These are phyloP conservation scores for Fusarium anthophilum DNA, from an alignment of 2,329 filamentous ascomycete genomes.

Conservation along the genomic window DNA sequence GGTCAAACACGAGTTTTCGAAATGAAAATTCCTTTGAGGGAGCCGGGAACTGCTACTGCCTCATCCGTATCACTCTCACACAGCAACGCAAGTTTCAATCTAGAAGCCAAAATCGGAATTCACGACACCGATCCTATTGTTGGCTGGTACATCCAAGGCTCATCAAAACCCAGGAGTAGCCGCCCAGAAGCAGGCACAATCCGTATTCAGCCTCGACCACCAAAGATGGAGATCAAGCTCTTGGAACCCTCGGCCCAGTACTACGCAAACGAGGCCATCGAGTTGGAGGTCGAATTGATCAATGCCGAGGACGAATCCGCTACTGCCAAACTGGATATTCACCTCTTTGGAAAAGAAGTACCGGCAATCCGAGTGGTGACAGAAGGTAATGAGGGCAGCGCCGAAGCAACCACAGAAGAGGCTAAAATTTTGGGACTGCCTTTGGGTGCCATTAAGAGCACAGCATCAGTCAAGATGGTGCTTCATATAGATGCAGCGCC, in stretches of 20 bases:
- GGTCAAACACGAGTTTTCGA: constrained; percentile 76
- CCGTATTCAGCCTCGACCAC: constrained; percentile 85
- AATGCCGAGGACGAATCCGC: constrained; percentile 88
- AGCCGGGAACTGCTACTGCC: constrained; percentile 80
- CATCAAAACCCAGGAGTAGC: constrained; percentile 56
- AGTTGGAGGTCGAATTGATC: constrained; percentile 72
- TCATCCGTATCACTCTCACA: constrained; percentile 70
- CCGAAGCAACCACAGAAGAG: constrained; percentile 52
- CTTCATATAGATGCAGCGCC: constrained; percentile 62
- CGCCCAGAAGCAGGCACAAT: constrained; percentile 65
- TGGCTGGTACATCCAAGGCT: constrained; percentile 61
- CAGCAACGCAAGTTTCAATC: constrained; percentile 70
- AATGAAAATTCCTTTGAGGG: constrained; percentile 77
- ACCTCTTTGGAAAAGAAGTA: constrained; percentile 68
- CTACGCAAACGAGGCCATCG: constrained; percentile 84
- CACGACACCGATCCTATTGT: constrained; percentile 52
- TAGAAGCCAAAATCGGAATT: constrained; percentile 72
- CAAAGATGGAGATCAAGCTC: constrained; percentile 83
- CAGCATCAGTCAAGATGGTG: constrained; percentile 54
- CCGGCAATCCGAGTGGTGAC: constrained; percentile 57
- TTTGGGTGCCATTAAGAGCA: constrained; percentile 59
- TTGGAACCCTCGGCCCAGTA: constrained; percentile 73
- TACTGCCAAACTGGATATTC: constrained; percentile 74
- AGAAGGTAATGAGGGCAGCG: constrained; percentile 46
- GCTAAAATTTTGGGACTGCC: constrained; percentile 53